Conservation (phyloP, 306 rosid species). For the Cotoneaster glaucophyllus region DNA sequence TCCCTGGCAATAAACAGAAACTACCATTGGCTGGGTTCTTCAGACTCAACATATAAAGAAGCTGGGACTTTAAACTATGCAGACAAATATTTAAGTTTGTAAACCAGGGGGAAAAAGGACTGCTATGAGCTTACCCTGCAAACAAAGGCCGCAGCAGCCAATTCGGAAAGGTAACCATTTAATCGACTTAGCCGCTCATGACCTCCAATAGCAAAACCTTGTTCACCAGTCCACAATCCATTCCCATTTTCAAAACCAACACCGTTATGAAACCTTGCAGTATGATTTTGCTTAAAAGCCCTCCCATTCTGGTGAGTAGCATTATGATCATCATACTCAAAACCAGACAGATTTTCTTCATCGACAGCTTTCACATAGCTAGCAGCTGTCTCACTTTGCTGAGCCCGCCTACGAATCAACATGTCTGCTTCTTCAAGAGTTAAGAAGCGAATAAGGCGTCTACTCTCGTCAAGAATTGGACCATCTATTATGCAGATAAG, state of each 20-base stretch:
- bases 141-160: conserved; percentile 98
- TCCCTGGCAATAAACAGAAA: conserved; percentile 58
- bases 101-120: not conserved
- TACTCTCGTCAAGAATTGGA: conserved; percentile 82
- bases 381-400: conserved; percentile 91
- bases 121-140: conserved; percentile 62
- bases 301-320: conserved; percentile 47
- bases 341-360: conserved; percentile 42
- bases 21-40: conserved; percentile 25
- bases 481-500: conserved; percentile 92
- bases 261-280: conserved; percentile 68
- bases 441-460: conserved; percentile 65
- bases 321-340: conserved; percentile 25
- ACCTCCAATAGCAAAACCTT: conserved; percentile 91
- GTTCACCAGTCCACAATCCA: conserved; percentile 77
- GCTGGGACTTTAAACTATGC: conserved; percentile 28
- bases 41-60: conserved; percentile 21
- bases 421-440: conserved; percentile 93
- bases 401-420: conserved; percentile 76
- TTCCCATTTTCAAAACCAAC: conserved; percentile 82
- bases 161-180: conserved; percentile 88
- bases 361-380: conserved; percentile 85
- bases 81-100: not conserved
- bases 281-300: conserved; percentile 24
- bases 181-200: conserved; percentile 76